phyloP scores from a whole-genome alignment of 192 early-diverging fungal species.

The Mortierella hygrophila region DNA sequence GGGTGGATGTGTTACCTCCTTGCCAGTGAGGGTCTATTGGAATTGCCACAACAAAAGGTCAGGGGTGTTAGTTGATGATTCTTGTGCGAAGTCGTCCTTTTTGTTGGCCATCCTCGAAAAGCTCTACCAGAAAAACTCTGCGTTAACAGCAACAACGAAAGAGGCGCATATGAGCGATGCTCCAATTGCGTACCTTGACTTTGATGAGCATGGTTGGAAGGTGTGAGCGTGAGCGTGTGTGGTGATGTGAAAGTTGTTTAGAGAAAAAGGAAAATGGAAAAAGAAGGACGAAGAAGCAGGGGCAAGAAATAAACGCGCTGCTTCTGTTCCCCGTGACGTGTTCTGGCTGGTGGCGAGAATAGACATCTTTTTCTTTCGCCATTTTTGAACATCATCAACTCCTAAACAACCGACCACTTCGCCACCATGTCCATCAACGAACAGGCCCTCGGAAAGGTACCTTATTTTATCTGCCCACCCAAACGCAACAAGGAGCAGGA shows the following conservation, averaged over 20 bases:
- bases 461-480: not conserved
- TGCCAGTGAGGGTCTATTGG: constrained; percentile 86
- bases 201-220: constrained; percentile 75
- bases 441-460: constrained; percentile 53
- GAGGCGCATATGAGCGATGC: not conserved
- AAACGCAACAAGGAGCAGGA: not conserved
- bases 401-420: constrained; percentile 1
- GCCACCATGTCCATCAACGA: constrained; percentile 53
- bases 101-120: no score
- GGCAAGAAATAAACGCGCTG: not conserved
- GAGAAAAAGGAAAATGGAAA: not conserved
- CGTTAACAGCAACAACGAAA: not conserved
- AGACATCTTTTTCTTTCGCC: not conserved
- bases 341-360: not conserved
- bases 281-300: not conserved
- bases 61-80: not conserved
- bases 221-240: constrained; percentile 4
- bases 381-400: not conserved
- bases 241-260: not conserved
- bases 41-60: not conserved
- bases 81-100: not conserved
- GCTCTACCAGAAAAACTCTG: no score
- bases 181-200: constrained; percentile 70
- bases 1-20: constrained; percentile 70
- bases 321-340: constrained; percentile 21